A percentile compares a stretch with the other conserved stretches of the same genome.
Conservation (phyloP, 805 yeast species). For the Teunomyces kruisii region DNA sequence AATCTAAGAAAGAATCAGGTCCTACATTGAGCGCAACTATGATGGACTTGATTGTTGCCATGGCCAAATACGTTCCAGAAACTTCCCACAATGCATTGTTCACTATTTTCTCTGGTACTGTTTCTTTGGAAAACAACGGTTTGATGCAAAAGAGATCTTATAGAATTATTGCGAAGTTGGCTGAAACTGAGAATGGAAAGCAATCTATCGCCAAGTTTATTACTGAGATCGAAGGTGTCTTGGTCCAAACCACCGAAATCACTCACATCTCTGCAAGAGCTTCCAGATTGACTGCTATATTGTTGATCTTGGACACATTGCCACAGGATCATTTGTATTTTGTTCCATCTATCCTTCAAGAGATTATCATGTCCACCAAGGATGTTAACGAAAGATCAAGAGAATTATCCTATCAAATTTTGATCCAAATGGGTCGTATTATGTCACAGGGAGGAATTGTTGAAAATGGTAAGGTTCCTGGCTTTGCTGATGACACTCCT, state of each 20-base stretch:
- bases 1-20: constrained; percentile 27
- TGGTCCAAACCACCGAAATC: constrained; percentile 55
- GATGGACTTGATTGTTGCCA: constrained; percentile 86
- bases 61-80: constrained; percentile 80
- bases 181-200: constrained; percentile 67
- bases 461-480: constrained; percentile 63
- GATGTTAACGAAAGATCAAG: constrained; percentile 92
- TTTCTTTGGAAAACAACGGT: constrained; percentile 52
- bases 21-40: constrained; percentile 73
- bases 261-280: constrained; percentile 78
- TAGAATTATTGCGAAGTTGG: constrained; percentile 67
- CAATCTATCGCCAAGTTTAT: constrained; percentile 53
- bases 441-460: constrained; percentile 72
- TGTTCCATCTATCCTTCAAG: constrained; percentile 81
- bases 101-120: constrained; percentile 72
- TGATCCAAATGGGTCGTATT: constrained; percentile 76
- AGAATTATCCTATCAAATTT: constrained; percentile 69
- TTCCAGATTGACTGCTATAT: constrained; percentile 70
- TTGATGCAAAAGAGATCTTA: constrained; percentile 87
- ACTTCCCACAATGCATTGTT: constrained; percentile 71
- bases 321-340: constrained; percentile 69
- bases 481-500: constrained; percentile 62
- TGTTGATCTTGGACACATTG: constrained; percentile 55
- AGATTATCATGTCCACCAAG: constrained; percentile 85
- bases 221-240: constrained; percentile 56